Percentiles rank a stretch among this genome's conserved stretches.
Conservation (phyloP, 116 monocot species). For the Trichopus zeylanicus region DNA sequence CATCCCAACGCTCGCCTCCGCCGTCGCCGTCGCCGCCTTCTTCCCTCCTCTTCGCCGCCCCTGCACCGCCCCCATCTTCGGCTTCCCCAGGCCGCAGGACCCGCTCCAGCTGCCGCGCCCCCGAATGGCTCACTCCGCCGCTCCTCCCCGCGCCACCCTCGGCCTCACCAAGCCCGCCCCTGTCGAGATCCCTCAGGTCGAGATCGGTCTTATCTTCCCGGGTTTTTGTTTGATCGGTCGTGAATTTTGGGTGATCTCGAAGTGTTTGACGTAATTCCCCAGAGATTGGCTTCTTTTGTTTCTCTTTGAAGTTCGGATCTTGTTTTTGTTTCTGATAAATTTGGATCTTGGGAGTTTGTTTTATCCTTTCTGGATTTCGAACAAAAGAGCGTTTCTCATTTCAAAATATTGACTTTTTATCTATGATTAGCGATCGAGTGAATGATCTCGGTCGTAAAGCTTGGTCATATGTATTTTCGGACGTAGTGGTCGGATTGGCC, state of each 20-base stretch:
- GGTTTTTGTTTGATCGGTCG: background rate
- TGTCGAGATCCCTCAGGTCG: conserved; percentile 69
- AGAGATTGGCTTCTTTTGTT: background rate
- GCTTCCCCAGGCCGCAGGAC: background rate
- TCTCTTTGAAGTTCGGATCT: background rate
- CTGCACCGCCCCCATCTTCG: too few species aligned
- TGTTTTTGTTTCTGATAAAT: background rate
- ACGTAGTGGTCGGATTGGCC: too few species aligned
- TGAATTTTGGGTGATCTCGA: background rate
- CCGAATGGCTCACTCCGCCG: conserved; percentile 33
- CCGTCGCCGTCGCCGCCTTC: background rate
- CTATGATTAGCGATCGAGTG: too few species aligned
- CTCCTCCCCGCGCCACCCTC: conserved; percentile 34
- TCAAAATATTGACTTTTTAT: background rate
- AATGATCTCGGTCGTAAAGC: too few species aligned
- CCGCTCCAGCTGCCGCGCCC: background rate
- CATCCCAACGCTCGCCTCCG: background rate
- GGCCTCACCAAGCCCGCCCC: conserved; percentile 68
- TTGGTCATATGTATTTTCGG: too few species aligned
- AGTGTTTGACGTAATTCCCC: background rate
- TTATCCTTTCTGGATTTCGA: background rate
- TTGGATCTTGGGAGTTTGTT: background rate
- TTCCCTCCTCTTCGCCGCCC: background rate
- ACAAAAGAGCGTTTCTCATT: too few species aligned
- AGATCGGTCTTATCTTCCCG: background rate